Evolutionary conservation across 805 yeast species (phyloP).

Genomic region (Suhomyces vadensis): DNA sequence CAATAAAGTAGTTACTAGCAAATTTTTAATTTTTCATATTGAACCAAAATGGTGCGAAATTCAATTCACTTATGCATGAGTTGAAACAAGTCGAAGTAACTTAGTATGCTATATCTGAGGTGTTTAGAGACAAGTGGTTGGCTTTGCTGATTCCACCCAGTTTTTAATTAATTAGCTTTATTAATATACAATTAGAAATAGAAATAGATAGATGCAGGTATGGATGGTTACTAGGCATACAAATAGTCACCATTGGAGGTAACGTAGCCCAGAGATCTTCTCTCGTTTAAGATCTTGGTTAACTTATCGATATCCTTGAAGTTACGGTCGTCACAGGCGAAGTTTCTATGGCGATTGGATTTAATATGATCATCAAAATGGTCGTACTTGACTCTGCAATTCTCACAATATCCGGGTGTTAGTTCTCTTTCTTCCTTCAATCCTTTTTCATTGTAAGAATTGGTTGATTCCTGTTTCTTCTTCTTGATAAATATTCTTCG

Average conservation of each 20-base stretch:
- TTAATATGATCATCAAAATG: conserved; percentile 73
- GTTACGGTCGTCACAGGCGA: conserved; percentile 70
- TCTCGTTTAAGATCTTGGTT: conserved; percentile 51
- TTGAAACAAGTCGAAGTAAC: too few relatives aligned
- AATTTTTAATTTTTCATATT: conserved; percentile 4
- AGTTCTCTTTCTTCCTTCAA: conserved; percentile 29
- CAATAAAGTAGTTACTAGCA: background rate
- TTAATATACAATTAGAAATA: conserved; percentile 6
- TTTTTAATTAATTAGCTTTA: background rate
- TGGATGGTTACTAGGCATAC: background rate
- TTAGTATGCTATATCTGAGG: too few relatives aligned
- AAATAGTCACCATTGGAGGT: conserved; percentile 43
- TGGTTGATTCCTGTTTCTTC: conserved; percentile 26
- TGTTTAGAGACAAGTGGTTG: too few relatives aligned
- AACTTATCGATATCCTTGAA: conserved; percentile 77
- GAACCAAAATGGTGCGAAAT: too few relatives aligned
- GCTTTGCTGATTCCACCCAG: too few relatives aligned
- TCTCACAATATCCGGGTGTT: conserved; percentile 87
- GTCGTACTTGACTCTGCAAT: conserved; percentile 83
- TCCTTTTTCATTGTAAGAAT: conserved; percentile 16
- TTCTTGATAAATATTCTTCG: conserved; percentile 46
- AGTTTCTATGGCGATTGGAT: conserved; percentile 70
- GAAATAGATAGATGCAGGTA: conserved; percentile 1
- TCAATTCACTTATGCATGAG: too few relatives aligned
- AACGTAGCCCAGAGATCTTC: conserved; percentile 42